Base-by-base conservation (phyloP, 2,329 filamentous ascomycete species). In the Alternaria rosae region DNA sequence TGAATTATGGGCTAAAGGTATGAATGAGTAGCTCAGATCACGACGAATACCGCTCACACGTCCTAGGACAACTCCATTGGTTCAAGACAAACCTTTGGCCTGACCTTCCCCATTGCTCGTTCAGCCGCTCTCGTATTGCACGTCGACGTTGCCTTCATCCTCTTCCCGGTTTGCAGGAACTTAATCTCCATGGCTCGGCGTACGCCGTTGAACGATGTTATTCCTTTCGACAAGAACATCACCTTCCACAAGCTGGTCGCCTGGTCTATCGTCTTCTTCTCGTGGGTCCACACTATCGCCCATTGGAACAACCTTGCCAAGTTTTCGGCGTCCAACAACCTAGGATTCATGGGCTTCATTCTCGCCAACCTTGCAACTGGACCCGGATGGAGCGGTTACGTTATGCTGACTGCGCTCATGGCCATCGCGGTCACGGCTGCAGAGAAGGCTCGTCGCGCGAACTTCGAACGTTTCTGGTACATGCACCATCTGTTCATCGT, bases 381-480 rank as follows among this genome's bases (percentile, higher is more conserved):
- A 3, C 92, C 92, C 4, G 92, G 92, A 66, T 95, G 92, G 92
- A 91, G 90, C 42, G 92, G 92, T 62, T 94, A 94, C 75, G 85
- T 94, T 66, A 94, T 96, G 92, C 82, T 95, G 67, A 84, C 91
- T 61, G 87, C 89, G 9, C 82, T 96, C 52, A 93, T 91, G 85
- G 88, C 88, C 54, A 95, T 96, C 86, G 90, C 91, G 4, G 73
- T 89, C 25, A 95, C 92, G 0, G 92, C 91, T 9, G 83, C 91
- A 13, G 92, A 94, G 81, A 92, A 92, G 82, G 88, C 89, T 10
- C 87, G 92, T 53, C 88, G 92, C 56, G 90, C 90, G 64, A 94
- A 95, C 82, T 94, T 92, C 78, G 92, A 94, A 79, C 90, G 92
- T 25, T 96, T 95, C 84, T 96, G 92, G 92, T 94, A 93, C 79